Base-by-base conservation (phyloP, 441 rosid genomes). In the Hura crepitans region DNA sequence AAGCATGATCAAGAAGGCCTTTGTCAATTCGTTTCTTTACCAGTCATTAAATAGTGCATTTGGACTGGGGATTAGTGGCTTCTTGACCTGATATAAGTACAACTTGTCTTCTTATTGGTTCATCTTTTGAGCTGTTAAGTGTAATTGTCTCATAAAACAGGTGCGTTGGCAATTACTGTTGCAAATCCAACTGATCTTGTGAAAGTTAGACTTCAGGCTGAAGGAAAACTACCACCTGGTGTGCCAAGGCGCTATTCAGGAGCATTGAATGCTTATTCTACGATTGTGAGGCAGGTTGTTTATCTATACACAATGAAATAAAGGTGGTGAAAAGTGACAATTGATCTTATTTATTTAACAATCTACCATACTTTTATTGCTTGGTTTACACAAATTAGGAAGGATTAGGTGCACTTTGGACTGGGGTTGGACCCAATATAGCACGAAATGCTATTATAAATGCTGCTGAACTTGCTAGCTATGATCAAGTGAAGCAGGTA, bases 151-250 rank as follows among this genome's bases (percentile, higher is more conserved):
- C 58, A 65, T 72, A 46, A 80, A 71, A 81, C 83, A 95, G 99
- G 99, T 74, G 98, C 99, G 31, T 37, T 95, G 61, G 99, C 82
- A 63, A 96, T 96, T 70, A 77, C 75, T 28, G 77, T 96, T 31
- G 98, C 99, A 68, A 96, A 96, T 75, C 99, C 99, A 65, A 92
- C 99, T 62, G 99, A 96, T 82, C 99, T 96, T 74, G 98, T 96
- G 75, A 96, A 96, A 78, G 99, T 96, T 55, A 88, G 99, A 73
- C 96, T 96, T 77, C 99, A 96, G 79, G 86, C 99, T 77, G 99
- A 96, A 84, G 99, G 99, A 63, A 92, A 93, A 81, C 76, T 92
- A 75, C 85, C 97, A 22, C 82, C 93, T 22, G 99, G 98, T 68
- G 98, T 85, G n/a, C 97, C 97, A 20, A 91, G 86, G 84, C 99